A percentile compares a stretch with the other conserved stretches of the same genome.
Conservation (phyloP, 192 early-diverging fungal species). For the Umbelopsis vinacea region DNA sequence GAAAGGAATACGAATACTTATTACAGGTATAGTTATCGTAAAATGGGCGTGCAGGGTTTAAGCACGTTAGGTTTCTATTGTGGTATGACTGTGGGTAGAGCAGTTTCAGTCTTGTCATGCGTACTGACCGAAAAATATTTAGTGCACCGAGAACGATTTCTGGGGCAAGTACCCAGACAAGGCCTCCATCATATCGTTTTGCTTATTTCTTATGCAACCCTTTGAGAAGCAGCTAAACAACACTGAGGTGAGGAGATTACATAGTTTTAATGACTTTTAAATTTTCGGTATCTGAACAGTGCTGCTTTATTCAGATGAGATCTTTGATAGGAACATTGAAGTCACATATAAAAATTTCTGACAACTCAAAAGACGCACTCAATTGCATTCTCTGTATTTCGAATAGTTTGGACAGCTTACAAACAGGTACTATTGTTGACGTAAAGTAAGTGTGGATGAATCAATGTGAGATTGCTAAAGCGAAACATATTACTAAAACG, state of each 20-base stretch:
- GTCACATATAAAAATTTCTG: background rate
- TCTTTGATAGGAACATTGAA: background rate
- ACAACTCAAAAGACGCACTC: background rate
- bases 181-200: background rate
- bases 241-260: background rate
- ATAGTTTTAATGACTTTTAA: no score
- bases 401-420: background rate
- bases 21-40: background rate
- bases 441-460: background rate
- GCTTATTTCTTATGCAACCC: background rate
- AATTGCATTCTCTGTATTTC: background rate
- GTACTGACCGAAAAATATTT: background rate
- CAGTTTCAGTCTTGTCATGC: no score
- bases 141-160: background rate
- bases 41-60: background rate
- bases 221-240: background rate
- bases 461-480: no score
- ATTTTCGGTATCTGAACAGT: background rate
- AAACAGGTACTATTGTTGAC: background rate
- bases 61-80: background rate
- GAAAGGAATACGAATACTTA: background rate
- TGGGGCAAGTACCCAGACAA: background rate
- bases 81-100: no score
- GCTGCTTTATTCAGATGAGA: background rate
- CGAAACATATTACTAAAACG: background rate